Percentiles rank a stretch among this genome's conserved stretches.
phyloP scores from a whole-genome alignment of 2,329 filamentous ascomycete genomes.

The Trichophyton benhamiae region DNA sequence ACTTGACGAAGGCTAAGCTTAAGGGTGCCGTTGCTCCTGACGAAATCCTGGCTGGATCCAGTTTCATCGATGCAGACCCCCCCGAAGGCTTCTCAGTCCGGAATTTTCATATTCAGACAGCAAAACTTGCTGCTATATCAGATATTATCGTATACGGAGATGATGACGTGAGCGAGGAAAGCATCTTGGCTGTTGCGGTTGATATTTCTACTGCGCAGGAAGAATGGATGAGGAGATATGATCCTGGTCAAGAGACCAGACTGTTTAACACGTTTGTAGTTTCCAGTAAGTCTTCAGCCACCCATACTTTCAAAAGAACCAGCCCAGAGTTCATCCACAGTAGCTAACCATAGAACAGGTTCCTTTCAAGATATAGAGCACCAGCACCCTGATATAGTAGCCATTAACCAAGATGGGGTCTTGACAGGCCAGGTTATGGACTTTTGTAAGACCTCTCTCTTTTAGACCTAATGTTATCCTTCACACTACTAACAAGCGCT shows the following conservation, averaged over 20 bases:
- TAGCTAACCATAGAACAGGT: constrained; percentile 30
- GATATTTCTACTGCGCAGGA: constrained; percentile 63
- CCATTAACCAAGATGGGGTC: constrained; percentile 58
- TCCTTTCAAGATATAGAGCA: constrained; percentile 61
- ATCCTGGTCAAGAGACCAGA: constrained; percentile 43
- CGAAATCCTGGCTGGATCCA: constrained; percentile 56
- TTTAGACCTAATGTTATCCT: background rate
- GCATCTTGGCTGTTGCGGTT: constrained; percentile 52
- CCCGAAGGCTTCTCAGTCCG: constrained; percentile 84
- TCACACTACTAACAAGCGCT: constrained; percentile 9
- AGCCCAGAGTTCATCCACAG: background rate
- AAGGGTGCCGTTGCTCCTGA: constrained; percentile 77
- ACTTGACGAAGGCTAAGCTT: constrained; percentile 59
- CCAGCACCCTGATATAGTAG: constrained; percentile 56
- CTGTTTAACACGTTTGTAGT: constrained; percentile 78
- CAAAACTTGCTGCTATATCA: constrained; percentile 74
- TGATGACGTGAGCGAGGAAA: constrained; percentile 47
- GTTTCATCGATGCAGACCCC: constrained; percentile 76
- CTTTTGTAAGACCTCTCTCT: constrained; percentile 46
- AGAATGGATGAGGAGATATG: constrained; percentile 57
- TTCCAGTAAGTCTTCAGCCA: constrained; percentile 35
- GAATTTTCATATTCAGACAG: constrained; percentile 92
- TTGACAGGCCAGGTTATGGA: constrained; percentile 70
- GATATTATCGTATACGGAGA: constrained; percentile 90
- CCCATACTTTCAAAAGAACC: background rate